A percentile compares a stretch with the other conserved stretches of the same genome.
Conservation (phyloP, 1,284 basidiomycete genomes). For the Apiotrichum gamsii region DNA sequence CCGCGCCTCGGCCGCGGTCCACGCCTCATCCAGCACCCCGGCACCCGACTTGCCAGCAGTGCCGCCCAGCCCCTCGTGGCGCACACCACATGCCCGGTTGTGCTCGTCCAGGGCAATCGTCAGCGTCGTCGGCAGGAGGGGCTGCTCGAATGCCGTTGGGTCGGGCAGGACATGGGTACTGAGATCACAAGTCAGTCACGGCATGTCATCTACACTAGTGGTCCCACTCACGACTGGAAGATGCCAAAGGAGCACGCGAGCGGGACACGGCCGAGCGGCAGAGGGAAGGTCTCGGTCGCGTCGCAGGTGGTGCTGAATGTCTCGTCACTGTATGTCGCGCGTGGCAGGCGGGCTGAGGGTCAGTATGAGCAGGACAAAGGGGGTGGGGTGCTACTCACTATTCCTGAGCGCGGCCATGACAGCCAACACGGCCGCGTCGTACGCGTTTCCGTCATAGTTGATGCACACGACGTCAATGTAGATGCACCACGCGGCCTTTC, state of each 20-base stretch:
- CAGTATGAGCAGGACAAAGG: no score
- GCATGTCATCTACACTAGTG: no score
- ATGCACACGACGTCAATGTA: slow-evolving; percentile 92
- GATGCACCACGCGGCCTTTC: slow-evolving; percentile 79
- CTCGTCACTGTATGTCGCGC: slow-evolving; percentile 66
- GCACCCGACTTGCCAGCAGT: slow-evolving; percentile 43
- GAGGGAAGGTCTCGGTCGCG: slow-evolving; percentile 49
- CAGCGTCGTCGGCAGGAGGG: slow-evolving; percentile 65
- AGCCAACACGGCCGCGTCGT: slow-evolving; percentile 82
- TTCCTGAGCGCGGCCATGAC: slow-evolving; percentile 79
- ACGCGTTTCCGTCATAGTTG: slow-evolving; percentile 92
- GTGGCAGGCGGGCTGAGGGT: slow-evolving; percentile 68
- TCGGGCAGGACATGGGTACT: slow-evolving; percentile 65
- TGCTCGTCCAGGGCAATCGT: slow-evolving; percentile 60
- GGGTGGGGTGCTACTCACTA: slow-evolving; percentile 63
- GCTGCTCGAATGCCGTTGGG: slow-evolving; percentile 83
- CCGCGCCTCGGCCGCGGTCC: slow-evolving; percentile 33
- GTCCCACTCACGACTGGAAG: slow-evolving; percentile 61
- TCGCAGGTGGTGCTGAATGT: slow-evolving; percentile 62
- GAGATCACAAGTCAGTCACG: no score
- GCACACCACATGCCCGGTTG: slow-evolving; percentile 50
- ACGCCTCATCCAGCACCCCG: slow-evolving; percentile 33
- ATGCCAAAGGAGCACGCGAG: slow-evolving; percentile 71
- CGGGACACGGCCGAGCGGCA: slow-evolving; percentile 54
- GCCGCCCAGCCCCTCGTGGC: slow-evolving; percentile 58